Evolutionary conservation across 2,329 filamentous ascomycete species (phyloP), one percentile per base, ranked within the genome.

Genomic region (Fusarium multiceps): DNA sequence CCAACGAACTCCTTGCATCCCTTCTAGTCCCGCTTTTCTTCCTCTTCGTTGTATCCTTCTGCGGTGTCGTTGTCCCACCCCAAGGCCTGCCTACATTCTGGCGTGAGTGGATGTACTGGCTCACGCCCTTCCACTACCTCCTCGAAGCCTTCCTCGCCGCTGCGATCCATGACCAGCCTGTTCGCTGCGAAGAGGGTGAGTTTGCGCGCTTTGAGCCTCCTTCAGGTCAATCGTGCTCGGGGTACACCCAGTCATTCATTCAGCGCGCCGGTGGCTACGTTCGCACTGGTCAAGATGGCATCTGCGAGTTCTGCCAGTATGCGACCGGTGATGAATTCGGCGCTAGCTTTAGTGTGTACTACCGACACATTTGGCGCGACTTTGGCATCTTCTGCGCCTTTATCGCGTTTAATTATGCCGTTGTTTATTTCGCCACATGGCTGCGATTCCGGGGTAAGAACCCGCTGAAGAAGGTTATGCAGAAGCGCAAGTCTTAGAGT

Each of bases 11-110:
- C 6, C 83, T 92, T 20, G 90, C 90, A 2, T 89, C 87, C 6
- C 79, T 92, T 0, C 81, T 92, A 1, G 89, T 92, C 1, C 90
- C 91, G 0, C 76, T 91, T 6, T 91, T 92, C 78, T 91, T 92
- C 80, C 85, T 90, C 27, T 92, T 92, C 72, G 85, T 92, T 40
- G 84, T 91, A 23, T 86, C 86, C 11, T 93, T 93, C 82, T 92
- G 90, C 76, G 90, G 90, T 60, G 88, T 92, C 8, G 85, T 92
- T 12, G 89, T 92, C 1, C 89, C 90, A 0, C 88, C 87, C 18
- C 74, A 68, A 3, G 83, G 83, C 6, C 78, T 93, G 1, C 87
- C 88, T 0, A 77, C 81, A 3, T 92, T 92, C 76, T 92, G 90
- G 90, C 82, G 83, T 16, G 79, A 78, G 10, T 88, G 85, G 85